phyloP scores from a whole-genome alignment of 306 rosid species.

The Dicorynia guianensis region DNA sequence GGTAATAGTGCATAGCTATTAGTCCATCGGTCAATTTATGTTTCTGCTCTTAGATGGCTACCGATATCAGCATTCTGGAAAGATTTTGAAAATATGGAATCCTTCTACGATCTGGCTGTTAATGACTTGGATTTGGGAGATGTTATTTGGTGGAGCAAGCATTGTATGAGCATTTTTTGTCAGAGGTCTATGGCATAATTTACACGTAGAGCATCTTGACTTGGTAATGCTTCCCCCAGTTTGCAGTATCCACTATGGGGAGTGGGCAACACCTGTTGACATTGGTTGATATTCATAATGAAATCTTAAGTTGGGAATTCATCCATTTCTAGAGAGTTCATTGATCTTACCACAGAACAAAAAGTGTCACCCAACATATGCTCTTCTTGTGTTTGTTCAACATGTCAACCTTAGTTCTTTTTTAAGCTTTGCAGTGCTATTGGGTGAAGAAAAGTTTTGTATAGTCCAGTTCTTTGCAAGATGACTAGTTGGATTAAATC shows the following conservation, averaged over 20 bases:
- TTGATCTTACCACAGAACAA: conserved; percentile 5
- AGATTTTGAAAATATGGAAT: conserved; percentile 23
- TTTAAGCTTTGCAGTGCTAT: conserved; percentile 17
- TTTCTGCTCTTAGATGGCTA: conserved; percentile 33
- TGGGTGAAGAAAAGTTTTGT: background rate
- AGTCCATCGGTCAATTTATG: background rate
- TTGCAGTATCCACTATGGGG: conserved; percentile 29
- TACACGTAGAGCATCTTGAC: conserved; percentile 28
- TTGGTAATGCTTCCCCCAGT: conserved; percentile 30
- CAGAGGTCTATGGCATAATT: conserved; percentile 26
- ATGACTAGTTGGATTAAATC: conserved; percentile 34
- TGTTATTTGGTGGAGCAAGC: conserved; percentile 33
- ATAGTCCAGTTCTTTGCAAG: conserved; percentile 27
- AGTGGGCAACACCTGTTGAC: conserved; percentile 17
- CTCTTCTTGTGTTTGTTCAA: conserved; percentile 21
- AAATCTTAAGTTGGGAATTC: conserved; percentile 22
- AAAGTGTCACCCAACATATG: background rate
- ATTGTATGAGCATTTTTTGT: conserved; percentile 26
- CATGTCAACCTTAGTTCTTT: background rate
- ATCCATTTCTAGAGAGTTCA: conserved; percentile 27
- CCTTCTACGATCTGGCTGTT: conserved; percentile 5
- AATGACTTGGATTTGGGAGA: conserved; percentile 41
- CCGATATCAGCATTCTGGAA: conserved; percentile 23
- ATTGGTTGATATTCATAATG: conserved; percentile 23
- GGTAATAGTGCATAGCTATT: conserved; percentile 28